Conservation (phyloP, 495 filamentous ascomycete genomes). For the Xylaria curta region DNA sequence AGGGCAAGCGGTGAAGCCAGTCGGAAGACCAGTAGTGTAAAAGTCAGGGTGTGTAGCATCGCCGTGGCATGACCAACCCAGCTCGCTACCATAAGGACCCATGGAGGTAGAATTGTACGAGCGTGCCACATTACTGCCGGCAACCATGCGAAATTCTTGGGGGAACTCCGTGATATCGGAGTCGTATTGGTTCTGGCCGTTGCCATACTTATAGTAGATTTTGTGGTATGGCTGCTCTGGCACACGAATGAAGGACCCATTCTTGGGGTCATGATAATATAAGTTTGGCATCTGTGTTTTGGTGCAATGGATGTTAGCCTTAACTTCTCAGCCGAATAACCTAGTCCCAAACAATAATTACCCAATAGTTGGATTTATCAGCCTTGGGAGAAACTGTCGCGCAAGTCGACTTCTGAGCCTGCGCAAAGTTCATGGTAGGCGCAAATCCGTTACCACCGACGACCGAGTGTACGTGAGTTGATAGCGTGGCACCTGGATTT, state of each 20-base stretch:
- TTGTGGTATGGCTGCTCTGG: not conserved
- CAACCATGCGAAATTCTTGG: not conserved
- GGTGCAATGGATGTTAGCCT: not conserved
- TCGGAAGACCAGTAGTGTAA: not conserved
- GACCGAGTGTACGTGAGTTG: not conserved
- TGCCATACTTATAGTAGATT: conserved; percentile 4
- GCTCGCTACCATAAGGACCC: not conserved
- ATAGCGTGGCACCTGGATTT: not conserved
- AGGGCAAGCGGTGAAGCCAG: not conserved
- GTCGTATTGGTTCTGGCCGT: not conserved
- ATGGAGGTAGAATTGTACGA: not conserved
- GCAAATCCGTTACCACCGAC: conserved; percentile 1
- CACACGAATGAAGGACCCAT: not conserved
- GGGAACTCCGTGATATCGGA: not conserved
- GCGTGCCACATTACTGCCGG: not conserved
- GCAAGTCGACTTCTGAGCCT: not conserved
- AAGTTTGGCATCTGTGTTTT: conserved; percentile 5
- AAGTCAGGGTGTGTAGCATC: not conserved
- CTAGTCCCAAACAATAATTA: not conserved
- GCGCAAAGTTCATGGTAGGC: not conserved
- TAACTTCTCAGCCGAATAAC: not conserved
- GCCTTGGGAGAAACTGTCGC: not conserved
- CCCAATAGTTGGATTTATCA: conserved; percentile 5
- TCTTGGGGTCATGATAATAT: not conserved
- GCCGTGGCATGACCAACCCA: not conserved